A percentile compares a stretch with the other conserved stretches of the same genome.
Conservation (phyloP, 225 moss, liverwort and hornwort genomes). For the Marchantia paleacea region DNA sequence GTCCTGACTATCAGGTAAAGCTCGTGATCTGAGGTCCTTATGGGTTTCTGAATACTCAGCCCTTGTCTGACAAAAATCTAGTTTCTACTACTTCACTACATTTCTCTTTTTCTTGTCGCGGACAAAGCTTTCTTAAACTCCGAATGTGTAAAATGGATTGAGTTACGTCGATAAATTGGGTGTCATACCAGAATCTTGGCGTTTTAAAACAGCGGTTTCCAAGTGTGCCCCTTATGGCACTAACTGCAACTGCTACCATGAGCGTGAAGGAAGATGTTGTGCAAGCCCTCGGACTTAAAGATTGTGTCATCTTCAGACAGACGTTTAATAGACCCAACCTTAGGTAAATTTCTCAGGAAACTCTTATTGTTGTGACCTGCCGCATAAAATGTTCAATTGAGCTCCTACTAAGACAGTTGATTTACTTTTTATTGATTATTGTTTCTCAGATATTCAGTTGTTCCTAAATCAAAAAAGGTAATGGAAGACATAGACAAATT, state of each 20-base stretch:
- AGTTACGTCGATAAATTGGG: too few relatives aligned
- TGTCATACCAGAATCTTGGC: slow-evolving; percentile 68
- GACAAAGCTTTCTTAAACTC: too few relatives aligned
- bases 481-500: slow-evolving; percentile 90
- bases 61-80: not conserved
- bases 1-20: slow-evolving; percentile 94
- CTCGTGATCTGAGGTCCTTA: not conserved
- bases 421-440: not conserved
- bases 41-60: not conserved
- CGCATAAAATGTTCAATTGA: not conserved
- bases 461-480: slow-evolving; percentile 77
- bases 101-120: too few relatives aligned
- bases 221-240: slow-evolving; percentile 84
- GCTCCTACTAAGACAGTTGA: not conserved
- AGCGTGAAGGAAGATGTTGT: slow-evolving; percentile 99
- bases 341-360: slow-evolving; percentile 37
- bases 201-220: slow-evolving; percentile 91
- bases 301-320: slow-evolving; percentile 93
- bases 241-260: slow-evolving; percentile 91
- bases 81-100: too few relatives aligned
- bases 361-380: not conserved
- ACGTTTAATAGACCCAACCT: slow-evolving; percentile 96
- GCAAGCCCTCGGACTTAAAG: slow-evolving; percentile 83
- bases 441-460: slow-evolving; percentile 73
- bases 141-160: too few relatives aligned